Percentiles rank a stretch among this genome's conserved stretches.
Conservation (phyloP, 768 basidiomycete species). For the Mycena capillaripes region DNA sequence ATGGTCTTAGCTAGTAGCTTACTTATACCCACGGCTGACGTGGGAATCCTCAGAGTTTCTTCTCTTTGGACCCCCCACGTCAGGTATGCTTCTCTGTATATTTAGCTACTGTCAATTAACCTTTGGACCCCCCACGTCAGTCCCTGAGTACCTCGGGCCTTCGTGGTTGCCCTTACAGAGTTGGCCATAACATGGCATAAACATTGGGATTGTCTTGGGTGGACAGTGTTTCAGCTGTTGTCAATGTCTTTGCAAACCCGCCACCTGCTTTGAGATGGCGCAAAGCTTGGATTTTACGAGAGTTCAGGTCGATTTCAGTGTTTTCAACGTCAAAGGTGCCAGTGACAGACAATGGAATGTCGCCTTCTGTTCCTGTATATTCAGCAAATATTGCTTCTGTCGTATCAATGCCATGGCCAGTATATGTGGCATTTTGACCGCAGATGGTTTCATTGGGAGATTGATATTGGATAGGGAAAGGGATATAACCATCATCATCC, state of each 20-base stretch:
- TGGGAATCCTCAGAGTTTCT: too few relatives aligned
- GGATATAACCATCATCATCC: slow-evolving; percentile 3
- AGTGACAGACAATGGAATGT: background rate
- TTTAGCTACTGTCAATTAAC: too few relatives aligned
- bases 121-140: too few relatives aligned
- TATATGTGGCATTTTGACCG: slow-evolving; percentile 31
- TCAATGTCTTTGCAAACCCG: background rate
- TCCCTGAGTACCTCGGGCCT: too few relatives aligned
- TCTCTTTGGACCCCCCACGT: too few relatives aligned
- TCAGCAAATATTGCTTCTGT: slow-evolving; percentile 23
- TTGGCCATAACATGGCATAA: slow-evolving; percentile 36
- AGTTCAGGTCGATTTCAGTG: background rate
- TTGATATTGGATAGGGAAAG: slow-evolving; percentile 30
- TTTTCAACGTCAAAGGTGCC: background rate
- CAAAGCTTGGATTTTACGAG: background rate
- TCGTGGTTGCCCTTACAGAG: too few relatives aligned
- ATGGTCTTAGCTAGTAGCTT: too few relatives aligned
- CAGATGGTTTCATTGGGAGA: slow-evolving; percentile 8
- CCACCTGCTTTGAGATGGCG: background rate
- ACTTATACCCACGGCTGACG: too few relatives aligned
- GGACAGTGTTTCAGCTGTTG: background rate
- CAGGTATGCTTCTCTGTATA: too few relatives aligned
- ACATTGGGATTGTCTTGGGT: slow-evolving; percentile 29
- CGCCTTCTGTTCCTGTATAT: background rate
- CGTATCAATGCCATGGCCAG: slow-evolving; percentile 30